Evolutionary conservation across 2,329 filamentous ascomycete genomes (phyloP), one percentile per base, ranked within the genome.

Genomic region (Aspergillus sp.): DNA sequence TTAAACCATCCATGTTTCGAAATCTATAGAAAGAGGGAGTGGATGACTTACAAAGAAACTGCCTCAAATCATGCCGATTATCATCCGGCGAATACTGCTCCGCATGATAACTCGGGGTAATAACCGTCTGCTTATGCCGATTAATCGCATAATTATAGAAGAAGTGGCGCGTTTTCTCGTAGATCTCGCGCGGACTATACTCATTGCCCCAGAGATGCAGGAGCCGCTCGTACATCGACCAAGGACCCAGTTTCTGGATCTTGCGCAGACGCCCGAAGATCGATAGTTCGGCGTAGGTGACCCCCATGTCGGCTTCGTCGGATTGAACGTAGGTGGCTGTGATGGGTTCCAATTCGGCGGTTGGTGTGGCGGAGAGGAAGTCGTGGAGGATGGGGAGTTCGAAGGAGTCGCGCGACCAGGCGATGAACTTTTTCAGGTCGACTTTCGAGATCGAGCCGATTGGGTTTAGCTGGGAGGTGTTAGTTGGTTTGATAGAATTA

Each of bases 381-480:
- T 85, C 81, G 10, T 85, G 73, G 1, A 92, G 81, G 55, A 89
- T 84, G 0, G 87, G 87, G 1, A 93, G 74, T 5, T 82, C 73
- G 68, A 90, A 91, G 39, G 81, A 76, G 18, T 71, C 76, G 55
- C 79, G 73, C 2, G 87, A 84, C 81, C 85, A 92, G n/a, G 76
- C 77, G 60, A 92, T 89, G 75, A 93, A 92, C 10, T 82, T 76
- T 72, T 90, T 90, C 1, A 91, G 77, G 66, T 92, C 90, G 2
- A 81, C 85, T 73, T 91, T 92, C 58, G 79, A 82, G 58, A 87
- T 84, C 11, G 75, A 75, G 24, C 80, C 77, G 58, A 77, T 77
- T 7, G 71, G 75, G 60, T 74, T 76, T 32, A 71, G 75, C 76
- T 69, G 52, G 49, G 6, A 10, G 18, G 7, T 58, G 46, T 24